Percentiles rank a stretch among this genome's conserved stretches.
Evolutionary conservation across 2,329 filamentous ascomycete genomes (phyloP).

Genomic region (Sodiomyces alkalinus): DNA sequence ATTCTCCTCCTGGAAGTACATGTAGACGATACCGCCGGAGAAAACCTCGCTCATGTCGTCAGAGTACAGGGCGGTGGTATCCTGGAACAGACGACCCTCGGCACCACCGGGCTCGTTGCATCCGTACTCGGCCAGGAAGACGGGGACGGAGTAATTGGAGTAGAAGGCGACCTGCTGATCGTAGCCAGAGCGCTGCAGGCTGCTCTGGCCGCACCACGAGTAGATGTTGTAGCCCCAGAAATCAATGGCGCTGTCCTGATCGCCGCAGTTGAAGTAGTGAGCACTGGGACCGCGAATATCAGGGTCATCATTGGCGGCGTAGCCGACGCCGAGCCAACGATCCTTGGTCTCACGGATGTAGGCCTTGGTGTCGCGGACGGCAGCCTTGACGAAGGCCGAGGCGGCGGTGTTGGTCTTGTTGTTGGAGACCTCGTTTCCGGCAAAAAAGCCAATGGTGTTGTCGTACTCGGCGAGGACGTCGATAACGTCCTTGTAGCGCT

Average conservation of each 20-base stretch:
- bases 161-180: conserved; percentile 75
- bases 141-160: conserved; percentile 73
- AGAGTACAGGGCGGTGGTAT: conserved; percentile 70
- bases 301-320: conserved; percentile 87
- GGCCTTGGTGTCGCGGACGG: conserved; percentile 87
- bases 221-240: conserved; percentile 99
- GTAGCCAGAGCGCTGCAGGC: conserved; percentile 64
- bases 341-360: conserved; percentile 75
- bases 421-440: conserved; percentile 95
- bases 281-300: conserved; percentile 70
- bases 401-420: conserved; percentile 74
- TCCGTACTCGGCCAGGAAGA: conserved; percentile 98
- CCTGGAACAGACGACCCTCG: conserved; percentile 63
- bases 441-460: conserved; percentile 95
- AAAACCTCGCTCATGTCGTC: conserved; percentile 71
- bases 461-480: conserved; percentile 69
- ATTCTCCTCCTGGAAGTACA: conserved; percentile 90
- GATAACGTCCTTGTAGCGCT: conserved; percentile 71
- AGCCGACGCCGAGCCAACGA: conserved; percentile 76
- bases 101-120: conserved; percentile 58
- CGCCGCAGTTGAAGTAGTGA: conserved; percentile 88
- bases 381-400: conserved; percentile 92
- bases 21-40: conserved; percentile 96
- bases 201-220: conserved; percentile 89
- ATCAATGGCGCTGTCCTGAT: conserved; percentile 55